Evolutionary conservation across 345 rosid genomes (phyloP).

Genomic region (Salix udensis): DNA sequence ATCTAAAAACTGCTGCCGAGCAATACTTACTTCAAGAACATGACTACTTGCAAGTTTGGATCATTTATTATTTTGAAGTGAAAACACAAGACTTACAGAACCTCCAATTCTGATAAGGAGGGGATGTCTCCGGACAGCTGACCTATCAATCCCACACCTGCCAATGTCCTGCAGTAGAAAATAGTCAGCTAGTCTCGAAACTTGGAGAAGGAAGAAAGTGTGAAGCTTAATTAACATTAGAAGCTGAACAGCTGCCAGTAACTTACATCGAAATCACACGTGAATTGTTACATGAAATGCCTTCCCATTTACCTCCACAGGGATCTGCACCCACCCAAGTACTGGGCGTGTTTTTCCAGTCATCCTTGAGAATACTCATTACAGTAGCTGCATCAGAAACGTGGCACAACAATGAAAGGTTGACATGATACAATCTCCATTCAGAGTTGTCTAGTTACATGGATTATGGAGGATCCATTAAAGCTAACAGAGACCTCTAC

Average conservation of each 20-base stretch:
- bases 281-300: conserved; percentile 45
- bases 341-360: conserved; percentile 50
- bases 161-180: conserved; percentile 50
- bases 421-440: not conserved
- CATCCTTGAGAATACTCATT: conserved; percentile 31
- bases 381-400: conserved; percentile 37
- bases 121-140: conserved; percentile 49
- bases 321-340: conserved; percentile 67
- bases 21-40: no score
- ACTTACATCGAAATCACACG: conserved; percentile 54
- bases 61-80: not conserved
- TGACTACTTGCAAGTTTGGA: not conserved
- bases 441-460: no score
- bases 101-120: conserved; percentile 48
- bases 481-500: not conserved
- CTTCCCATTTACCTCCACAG: conserved; percentile 66
- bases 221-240: not conserved
- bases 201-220: not conserved
- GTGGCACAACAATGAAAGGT: not conserved
- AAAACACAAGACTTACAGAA: conserved; percentile 62
- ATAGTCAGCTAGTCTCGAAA: not conserved
- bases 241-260: conserved; percentile 2
- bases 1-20: no score
- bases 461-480: not conserved
- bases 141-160: conserved; percentile 54